Evolutionary conservation across 352 stramenopile genomes (phyloP).

Genomic region (Pythium periplocum): DNA sequence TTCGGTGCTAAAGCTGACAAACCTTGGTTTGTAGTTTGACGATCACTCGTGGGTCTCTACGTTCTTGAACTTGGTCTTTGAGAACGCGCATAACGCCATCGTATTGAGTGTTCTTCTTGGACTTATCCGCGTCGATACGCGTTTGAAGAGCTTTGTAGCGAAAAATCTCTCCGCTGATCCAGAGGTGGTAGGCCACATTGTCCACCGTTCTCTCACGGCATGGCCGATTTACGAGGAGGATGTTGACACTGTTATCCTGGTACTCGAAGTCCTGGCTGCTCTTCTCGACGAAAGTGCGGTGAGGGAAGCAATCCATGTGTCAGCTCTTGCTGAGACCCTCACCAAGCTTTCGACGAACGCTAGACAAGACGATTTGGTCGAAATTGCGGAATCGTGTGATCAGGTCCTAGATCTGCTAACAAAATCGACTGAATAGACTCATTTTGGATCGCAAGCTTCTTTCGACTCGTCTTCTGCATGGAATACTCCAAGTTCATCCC

Average conservation of each 20-base stretch:
- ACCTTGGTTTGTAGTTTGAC: too few relatives aligned
- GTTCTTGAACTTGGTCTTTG: too few relatives aligned
- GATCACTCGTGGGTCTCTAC: too few relatives aligned
- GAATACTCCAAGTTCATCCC: constrained; percentile 30
- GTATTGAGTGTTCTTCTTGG: too few relatives aligned
- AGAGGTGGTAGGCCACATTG: constrained; percentile 29
- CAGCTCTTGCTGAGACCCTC: constrained; percentile 43
- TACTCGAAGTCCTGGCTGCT: constrained; percentile 34
- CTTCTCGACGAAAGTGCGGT: constrained; percentile 32
- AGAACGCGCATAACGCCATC: too few relatives aligned
- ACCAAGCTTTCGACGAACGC: constrained; percentile 38
- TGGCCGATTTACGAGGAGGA: constrained; percentile 71
- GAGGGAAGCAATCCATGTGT: constrained; percentile 28
- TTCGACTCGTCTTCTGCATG: background rate
- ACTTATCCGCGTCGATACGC: too few relatives aligned
- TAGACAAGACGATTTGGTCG: constrained; percentile 22
- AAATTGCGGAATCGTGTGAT: background rate
- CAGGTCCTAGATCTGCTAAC: constrained; percentile 1
- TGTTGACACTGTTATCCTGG: constrained; percentile 45
- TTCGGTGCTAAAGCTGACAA: background rate
- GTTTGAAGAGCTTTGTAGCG: constrained; percentile 1
- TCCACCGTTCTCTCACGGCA: constrained; percentile 37
- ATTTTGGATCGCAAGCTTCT: background rate
- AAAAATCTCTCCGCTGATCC: background rate
- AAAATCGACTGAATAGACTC: constrained; percentile 9